These are phyloP conservation scores for Mucor velutinosus DNA, from an alignment of 371 early-diverging fungal species.

Conservation along the genomic window DNA sequence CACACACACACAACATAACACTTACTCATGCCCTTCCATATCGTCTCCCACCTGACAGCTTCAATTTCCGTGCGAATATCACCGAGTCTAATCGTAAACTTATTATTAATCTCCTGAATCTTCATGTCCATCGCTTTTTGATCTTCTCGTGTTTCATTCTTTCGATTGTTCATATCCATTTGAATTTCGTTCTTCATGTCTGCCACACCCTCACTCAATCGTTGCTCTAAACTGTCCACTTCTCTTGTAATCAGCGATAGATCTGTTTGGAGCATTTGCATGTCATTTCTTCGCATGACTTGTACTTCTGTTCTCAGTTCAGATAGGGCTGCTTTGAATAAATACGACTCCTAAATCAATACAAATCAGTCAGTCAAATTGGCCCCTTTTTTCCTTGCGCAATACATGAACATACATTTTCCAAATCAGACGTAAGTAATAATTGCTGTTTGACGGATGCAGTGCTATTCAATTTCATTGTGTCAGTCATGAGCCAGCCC, in stretches of 20 bases:
- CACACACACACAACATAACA: background rate
- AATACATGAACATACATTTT: constrained; percentile 30
- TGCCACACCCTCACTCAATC: constrained; percentile 74
- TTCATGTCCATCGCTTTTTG: constrained; percentile 80
- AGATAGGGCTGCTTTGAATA: constrained; percentile 77
- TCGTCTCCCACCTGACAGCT: constrained; percentile 82
- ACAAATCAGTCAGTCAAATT: background rate
- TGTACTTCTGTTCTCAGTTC: constrained; percentile 90
- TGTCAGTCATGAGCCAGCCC: background rate
- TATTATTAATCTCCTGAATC: constrained; percentile 86
- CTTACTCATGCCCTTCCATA: constrained; percentile 70
- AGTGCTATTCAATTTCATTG: constrained; percentile 5
- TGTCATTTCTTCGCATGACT: constrained; percentile 85
- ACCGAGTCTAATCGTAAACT: constrained; percentile 77
- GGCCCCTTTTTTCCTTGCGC: background rate
- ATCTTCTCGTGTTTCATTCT: constrained; percentile 81
- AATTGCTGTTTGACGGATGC: constrained; percentile 27
- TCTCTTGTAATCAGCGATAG: constrained; percentile 76
- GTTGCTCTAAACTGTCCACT: constrained; percentile 75
- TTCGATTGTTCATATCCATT: constrained; percentile 89
- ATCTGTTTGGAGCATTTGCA: constrained; percentile 75
- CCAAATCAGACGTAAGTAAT: constrained; percentile 54
- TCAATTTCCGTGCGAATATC: constrained; percentile 89
- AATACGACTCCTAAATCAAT: constrained; percentile 57
- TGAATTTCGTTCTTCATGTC: constrained; percentile 83